A percentile compares a stretch with the other conserved stretches of the same genome.
Evolutionary conservation across 768 basidiomycete genomes (phyloP).

Genomic region (Leccinum subtestaceum): DNA sequence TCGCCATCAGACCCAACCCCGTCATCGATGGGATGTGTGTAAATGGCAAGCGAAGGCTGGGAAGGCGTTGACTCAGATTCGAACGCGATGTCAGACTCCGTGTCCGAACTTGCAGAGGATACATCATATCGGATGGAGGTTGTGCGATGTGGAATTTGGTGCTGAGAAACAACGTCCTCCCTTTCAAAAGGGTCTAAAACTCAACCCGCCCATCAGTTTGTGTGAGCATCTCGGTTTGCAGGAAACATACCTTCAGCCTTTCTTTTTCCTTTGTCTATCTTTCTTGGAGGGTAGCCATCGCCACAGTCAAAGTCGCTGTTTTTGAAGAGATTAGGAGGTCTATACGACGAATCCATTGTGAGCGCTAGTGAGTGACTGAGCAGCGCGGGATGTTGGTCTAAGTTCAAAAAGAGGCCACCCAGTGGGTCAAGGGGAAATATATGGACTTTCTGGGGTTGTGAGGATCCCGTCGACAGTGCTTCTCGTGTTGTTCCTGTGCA

Average conservation of each 20-base stretch:
- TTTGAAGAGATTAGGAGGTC: slow-evolving; percentile 16
- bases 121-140: not conserved
- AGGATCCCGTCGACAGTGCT: not conserved
- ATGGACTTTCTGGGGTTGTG: no score
- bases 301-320: not conserved
- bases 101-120: slow-evolving; percentile 10
- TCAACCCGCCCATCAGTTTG: not conserved
- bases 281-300: not conserved
- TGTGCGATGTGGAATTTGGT: not conserved
- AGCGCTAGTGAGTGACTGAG: not conserved
- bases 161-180: not conserved
- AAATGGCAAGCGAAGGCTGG: not conserved
- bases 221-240: not conserved
- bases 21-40: not conserved
- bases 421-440: slow-evolving; percentile 25
- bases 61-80: slow-evolving; percentile 5
- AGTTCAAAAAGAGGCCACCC: slow-evolving; percentile 32
- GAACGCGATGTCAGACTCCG: not conserved
- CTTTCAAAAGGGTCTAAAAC: slow-evolving; percentile 12
- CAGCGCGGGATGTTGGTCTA: not conserved
- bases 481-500: slow-evolving; percentile 13
- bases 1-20: slow-evolving; percentile 1
- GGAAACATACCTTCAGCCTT: slow-evolving; percentile 16
- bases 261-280: slow-evolving; percentile 20
- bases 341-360: slow-evolving; percentile 8